These are phyloP conservation scores for Polychytrium aggregatum DNA, from an alignment of 192 early-diverging fungal species.

Conservation along the genomic window DNA sequence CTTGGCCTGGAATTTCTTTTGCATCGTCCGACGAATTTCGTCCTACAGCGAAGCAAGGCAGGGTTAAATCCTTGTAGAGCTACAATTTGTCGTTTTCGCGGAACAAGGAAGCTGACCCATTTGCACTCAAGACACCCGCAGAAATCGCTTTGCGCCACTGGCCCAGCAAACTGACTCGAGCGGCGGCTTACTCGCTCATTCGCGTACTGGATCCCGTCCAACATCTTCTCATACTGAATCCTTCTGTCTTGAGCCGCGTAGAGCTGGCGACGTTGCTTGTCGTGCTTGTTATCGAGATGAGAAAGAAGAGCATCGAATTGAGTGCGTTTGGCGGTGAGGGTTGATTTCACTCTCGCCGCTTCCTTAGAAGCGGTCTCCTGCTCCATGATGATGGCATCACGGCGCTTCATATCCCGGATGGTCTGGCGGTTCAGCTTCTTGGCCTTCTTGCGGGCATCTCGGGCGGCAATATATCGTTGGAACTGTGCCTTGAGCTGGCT, in stretches of 20 bases:
- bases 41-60: no score
- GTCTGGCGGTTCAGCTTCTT: constrained; percentile 10
- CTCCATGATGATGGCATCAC: constrained; percentile 8
- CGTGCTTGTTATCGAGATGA: constrained; percentile 12
- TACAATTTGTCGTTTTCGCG: constrained; percentile 14
- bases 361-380: constrained; percentile 3
- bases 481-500: not conserved
- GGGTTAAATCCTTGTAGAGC: no score
- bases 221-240: not conserved
- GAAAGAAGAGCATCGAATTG: constrained; percentile 4
- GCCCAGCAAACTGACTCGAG: not conserved
- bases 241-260: constrained; percentile 8
- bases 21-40: no score
- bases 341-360: not conserved
- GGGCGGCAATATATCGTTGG: constrained; percentile 2
- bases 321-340: not conserved
- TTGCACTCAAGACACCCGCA: no score
- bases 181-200: constrained; percentile 1
- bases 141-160: no score
- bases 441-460: constrained; percentile 11
- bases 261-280: constrained; percentile 8
- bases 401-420: constrained; percentile 13
- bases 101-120: constrained; percentile 6
- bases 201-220: constrained; percentile 5
- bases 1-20: no score